Base-by-base conservation (phyloP, 371 early-diverging fungal genomes). In the Mortierella sp. region DNA sequence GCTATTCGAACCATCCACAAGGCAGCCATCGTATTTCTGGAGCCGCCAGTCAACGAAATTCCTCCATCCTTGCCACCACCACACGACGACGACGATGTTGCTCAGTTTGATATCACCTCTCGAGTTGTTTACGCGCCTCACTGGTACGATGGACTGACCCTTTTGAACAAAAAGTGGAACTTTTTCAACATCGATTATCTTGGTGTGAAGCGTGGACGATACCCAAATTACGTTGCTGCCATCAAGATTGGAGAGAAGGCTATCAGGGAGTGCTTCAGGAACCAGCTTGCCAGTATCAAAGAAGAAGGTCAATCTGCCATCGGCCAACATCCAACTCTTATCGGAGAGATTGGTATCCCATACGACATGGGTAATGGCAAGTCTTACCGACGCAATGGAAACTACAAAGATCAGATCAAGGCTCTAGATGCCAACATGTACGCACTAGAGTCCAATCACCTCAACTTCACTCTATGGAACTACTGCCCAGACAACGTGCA, bases 301-400 rank as follows among this genome's bases (percentile, higher is more conserved):
- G 53, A 56, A 10, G 92, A 92, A 60, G 88, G 88, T 1, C 60
- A 57, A 3, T 63, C 76, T 0, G 71, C 79, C 9, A 59, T 90
- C 6, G 89, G 81, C 25, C 55, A 60, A 22, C 62, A 80, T 58
- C 92, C 92, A 14, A 85, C 84, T 41, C 54, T 91, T 1, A 71
- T 92, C 16, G 92, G 92, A 17, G 92, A 92, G 71, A 88, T 87
- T 49, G 92, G 92, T 39, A 90, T 92, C 47, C 91, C 92, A 0
- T 90, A 86, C 56, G 91, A 92, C 54, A 84, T 92, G 83, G 81
- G 89, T 54, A 60, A 61, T 19, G 56, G 61, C 44, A 70, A 64
- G 44, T 59, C 84, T 1, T 85, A 77, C 47, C 59, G 54, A 44
- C 55, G 71, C n/a, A 52, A 65, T 27, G 80, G 81, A 22, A 73